phyloP scores from a whole-genome alignment of 768 basidiomycete species.

The Pulveroboletus sp. region DNA sequence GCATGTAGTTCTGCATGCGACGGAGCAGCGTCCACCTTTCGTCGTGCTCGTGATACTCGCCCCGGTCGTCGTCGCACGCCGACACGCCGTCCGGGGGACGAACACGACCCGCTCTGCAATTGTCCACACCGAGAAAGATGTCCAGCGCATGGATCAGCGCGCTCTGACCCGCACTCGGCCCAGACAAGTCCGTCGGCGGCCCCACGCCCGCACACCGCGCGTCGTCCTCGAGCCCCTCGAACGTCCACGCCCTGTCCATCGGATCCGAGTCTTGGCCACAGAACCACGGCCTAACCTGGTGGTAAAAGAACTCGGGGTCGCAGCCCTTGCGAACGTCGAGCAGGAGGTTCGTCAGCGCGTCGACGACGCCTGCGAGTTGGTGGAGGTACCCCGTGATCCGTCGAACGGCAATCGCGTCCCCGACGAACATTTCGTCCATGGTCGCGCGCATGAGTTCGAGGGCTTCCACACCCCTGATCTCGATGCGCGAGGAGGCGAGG shows the following conservation, averaged over 20 bases:
- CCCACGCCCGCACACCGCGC: conserved; percentile 34
- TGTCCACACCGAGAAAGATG: conserved; percentile 65
- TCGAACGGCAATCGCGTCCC: conserved; percentile 56
- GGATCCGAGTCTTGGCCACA: conserved; percentile 59
- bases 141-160: conserved; percentile 71
- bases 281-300: conserved; percentile 76
- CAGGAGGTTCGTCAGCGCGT: conserved; percentile 57
- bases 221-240: conserved; percentile 50
- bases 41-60: neutral
- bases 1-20: conserved; percentile 82
- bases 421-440: conserved; percentile 86
- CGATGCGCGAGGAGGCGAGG: conserved; percentile 79
- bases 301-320: conserved; percentile 69
- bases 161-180: conserved; percentile 82
- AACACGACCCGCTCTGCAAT: conserved; percentile 26
- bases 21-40: conserved; percentile 47
- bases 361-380: conserved; percentile 59
- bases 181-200: conserved; percentile 55
- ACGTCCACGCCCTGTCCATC: conserved; percentile 45
- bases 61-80: no score
- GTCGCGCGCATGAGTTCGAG: conserved; percentile 80
- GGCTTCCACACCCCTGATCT: conserved; percentile 78
- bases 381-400: conserved; percentile 63
- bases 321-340: conserved; percentile 63
- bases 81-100: no score